Base-by-base conservation (phyloP, 352 stramenopile species). In the Aphanomyces cochlioides region DNA sequence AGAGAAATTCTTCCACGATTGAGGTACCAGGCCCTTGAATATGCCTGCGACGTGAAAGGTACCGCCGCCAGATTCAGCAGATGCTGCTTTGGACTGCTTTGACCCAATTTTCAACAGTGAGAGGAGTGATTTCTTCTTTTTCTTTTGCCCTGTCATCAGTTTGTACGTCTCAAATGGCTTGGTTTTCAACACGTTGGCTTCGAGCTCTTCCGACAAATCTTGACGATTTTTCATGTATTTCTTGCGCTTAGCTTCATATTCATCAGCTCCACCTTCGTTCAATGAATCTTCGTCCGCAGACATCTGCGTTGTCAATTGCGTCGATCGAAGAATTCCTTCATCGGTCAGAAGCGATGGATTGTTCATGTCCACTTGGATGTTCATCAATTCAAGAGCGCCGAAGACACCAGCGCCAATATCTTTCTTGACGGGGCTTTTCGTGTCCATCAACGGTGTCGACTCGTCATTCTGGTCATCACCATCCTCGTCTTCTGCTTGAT, bases 121-220 rank as follows among this genome's bases (percentile, higher is more conserved):
- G 50, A 93, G 45, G 5, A 91, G 69, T 40, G 80, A 88, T 19
- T 78, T 79, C 53, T 88, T 89, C 48, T 89, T 83, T 63, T 90
- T 83, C 67, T 88, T 90, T 53, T 94, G 80, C 0, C 86, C 86
- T 74, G 90, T 90, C 63, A 89, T 79, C 37, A 97, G 73, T 0
- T 79, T 78, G 71, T 96, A 97, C 69, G 91, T 95, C 59, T 97
- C 89, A 50, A 97, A 97, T 12, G 90, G 90, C 3, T 88, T 95
- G 3, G 83, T 95, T 73, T 89, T 83, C 5, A 96, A 71, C 10
- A 40, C 47, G 60, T 92, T 78, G 3, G 76, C 74, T 48, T 93
- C 88, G 34, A 95, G 68, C 17, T 93, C 79, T 7, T 72, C 67
- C n/a, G 89, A 79, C 12, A 92, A 77, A 7, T 91, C 54, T 12